Evolutionary conservation across 2,329 filamentous ascomycete species (phyloP).

Genomic region (Xylariales sp.): DNA sequence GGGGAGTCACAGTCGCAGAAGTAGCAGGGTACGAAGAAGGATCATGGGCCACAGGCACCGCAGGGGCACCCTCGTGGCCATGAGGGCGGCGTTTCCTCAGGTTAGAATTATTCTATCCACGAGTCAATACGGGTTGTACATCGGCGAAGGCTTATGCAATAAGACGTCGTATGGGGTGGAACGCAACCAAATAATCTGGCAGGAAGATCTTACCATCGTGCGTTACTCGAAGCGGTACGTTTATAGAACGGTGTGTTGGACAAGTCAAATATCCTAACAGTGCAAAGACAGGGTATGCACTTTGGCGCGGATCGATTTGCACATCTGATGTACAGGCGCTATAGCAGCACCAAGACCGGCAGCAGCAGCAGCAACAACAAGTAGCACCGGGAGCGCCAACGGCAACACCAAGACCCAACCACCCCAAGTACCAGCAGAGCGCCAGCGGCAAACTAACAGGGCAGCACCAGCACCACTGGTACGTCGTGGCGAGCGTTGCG

Average conservation of each 20-base stretch:
- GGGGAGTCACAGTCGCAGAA: slow-evolving; percentile 43
- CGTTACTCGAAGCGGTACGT: slow-evolving; percentile 45
- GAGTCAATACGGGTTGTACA: slow-evolving; percentile 50
- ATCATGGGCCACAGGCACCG: slow-evolving; percentile 52
- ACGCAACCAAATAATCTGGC: slow-evolving; percentile 43
- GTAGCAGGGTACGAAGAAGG: slow-evolving; percentile 45
- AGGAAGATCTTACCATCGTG: slow-evolving; percentile 53
- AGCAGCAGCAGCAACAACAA: slow-evolving; percentile 20
- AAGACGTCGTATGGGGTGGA: slow-evolving; percentile 47
- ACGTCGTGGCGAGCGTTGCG: slow-evolving; percentile 43
- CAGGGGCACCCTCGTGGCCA: slow-evolving; percentile 53
- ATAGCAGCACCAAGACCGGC: slow-evolving; percentile 34
- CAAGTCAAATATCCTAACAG: slow-evolving; percentile 44
- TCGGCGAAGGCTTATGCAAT: slow-evolving; percentile 48
- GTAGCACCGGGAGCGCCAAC: slow-evolving; percentile 13
- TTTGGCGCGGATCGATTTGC: slow-evolving; percentile 44
- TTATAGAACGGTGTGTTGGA: slow-evolving; percentile 51
- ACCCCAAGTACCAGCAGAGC: slow-evolving; percentile 23
- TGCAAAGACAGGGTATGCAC: slow-evolving; percentile 48
- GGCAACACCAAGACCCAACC: slow-evolving; percentile 13
- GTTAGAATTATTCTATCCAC: slow-evolving; percentile 53
- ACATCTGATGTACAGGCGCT: slow-evolving; percentile 43
- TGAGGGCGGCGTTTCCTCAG: slow-evolving; percentile 60
- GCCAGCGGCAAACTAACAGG: slow-evolving; percentile 19
- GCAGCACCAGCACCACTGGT: slow-evolving; percentile 30